Percentiles rank a stretch among this genome's conserved stretches.
These are phyloP conservation scores for Astragalus glycyphyllos DNA, from an alignment of 306 rosid species.

Conservation along the genomic window DNA sequence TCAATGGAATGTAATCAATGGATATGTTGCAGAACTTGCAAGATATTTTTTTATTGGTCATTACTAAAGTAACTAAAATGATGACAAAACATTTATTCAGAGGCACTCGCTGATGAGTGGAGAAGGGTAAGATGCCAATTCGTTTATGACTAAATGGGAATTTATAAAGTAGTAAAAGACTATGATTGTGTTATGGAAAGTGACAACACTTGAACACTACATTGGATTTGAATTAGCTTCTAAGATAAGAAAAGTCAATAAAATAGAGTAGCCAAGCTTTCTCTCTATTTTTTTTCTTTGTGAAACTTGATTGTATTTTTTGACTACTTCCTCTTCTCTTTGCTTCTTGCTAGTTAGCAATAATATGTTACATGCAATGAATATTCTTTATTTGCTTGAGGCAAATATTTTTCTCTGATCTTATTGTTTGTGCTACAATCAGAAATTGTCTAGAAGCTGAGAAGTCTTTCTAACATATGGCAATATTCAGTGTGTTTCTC, in stretches of 20 bases:
- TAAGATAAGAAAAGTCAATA: slow-evolving; percentile 60
- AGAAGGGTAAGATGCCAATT: slow-evolving; percentile 40
- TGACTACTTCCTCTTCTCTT: slow-evolving; percentile 27
- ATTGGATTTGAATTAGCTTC: slow-evolving; percentile 50
- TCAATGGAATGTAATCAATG: not conserved
- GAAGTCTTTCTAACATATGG: slow-evolving; percentile 46
- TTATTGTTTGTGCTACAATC: slow-evolving; percentile 28
- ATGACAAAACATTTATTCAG: slow-evolving; percentile 16
- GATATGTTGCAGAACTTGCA: slow-evolving; percentile 14
- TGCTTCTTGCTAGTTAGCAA: not conserved
- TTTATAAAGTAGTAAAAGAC: slow-evolving; percentile 30
- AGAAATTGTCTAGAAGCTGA: slow-evolving; percentile 13
- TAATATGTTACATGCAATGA: slow-evolving; percentile 27
- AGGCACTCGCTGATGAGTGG: slow-evolving; percentile 40
- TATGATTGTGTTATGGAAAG: slow-evolving; percentile 41
- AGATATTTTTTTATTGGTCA: slow-evolving; percentile 39
- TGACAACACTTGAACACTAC: slow-evolving; percentile 34
- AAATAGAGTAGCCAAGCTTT: slow-evolving; percentile 35
- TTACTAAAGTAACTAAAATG: slow-evolving; percentile 19
- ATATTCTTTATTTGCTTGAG: slow-evolving; percentile 17
- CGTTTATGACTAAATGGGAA: slow-evolving; percentile 24
- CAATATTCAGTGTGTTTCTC: slow-evolving; percentile 46
- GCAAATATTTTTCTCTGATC: slow-evolving; percentile 25
- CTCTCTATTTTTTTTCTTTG: slow-evolving; percentile 34
- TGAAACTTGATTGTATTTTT: slow-evolving; percentile 34